Evolutionary conservation across 306 rosid genomes (phyloP), one percentile per base, ranked within the genome.

Genomic region (Acacia acuminata): DNA sequence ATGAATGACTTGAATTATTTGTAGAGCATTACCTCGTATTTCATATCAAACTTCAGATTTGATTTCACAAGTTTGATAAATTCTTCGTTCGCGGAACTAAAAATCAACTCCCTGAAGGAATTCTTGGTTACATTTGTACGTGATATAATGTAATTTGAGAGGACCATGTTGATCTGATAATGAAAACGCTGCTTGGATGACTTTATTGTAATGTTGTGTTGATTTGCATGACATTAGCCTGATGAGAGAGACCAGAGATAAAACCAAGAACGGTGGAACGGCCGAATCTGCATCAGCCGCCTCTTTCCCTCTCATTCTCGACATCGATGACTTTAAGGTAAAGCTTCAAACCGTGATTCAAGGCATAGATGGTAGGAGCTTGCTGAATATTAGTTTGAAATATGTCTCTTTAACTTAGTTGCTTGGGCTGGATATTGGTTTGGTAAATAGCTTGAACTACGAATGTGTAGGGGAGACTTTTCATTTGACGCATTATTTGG

Each of bases 401-500:
- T 81, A 34, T 40, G 30, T 47, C 13, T 76, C 16, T 10, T 58
- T 51, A 30, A 44, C 78, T 86, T n/a, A 24, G 51, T 43, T 56
- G 12, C 66, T 24, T 53, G 16, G 17, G 22, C 69, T 61, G 50
- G 47, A 48, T 34, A 56, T 70, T 34, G 72, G 22, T 17, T 53
- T 67, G 45, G 71, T 45, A 65, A 71, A 72, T 80, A 8, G 47
- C 48, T 82, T 75, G 36, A 70, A 67, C 61, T 25, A 79, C 79
- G 65, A 50, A 60, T 14, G 42, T 63, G 71, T 65, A 96, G 99
- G 99, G n/a, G 98, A 5, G 94, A 92, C n/a, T 96, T 96, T 86
- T 96, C 99, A 44, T 96, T 96, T 81, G 99, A 96, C 79, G 92
- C 97, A 16, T 86, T 93, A 85, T 96, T 96, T 74, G 99, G 99